A percentile compares a stretch with the other conserved stretches of the same genome.
phyloP scores from a whole-genome alignment of 306 rosid genomes.

The Senna tora region DNA sequence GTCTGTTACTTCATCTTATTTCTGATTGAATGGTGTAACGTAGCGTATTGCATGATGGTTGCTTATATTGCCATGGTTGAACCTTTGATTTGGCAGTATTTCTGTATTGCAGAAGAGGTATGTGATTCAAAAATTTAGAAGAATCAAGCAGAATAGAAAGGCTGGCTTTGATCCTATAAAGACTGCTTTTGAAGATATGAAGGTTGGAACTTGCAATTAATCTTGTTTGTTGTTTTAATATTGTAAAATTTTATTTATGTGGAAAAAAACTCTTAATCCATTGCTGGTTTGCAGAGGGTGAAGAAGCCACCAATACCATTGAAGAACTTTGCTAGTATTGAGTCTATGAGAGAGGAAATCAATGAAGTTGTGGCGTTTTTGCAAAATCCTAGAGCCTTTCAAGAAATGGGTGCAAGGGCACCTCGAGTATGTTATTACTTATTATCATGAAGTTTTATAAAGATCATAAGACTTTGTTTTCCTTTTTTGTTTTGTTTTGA shows the following conservation, averaged over 20 bases:
- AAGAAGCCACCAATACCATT: constrained; percentile 94
- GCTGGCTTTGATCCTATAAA: constrained; percentile 91
- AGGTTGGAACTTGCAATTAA: constrained; percentile 56
- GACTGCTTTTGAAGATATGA: constrained; percentile 87
- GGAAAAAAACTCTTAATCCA: constrained; percentile 38
- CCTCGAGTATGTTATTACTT: constrained; percentile 80
- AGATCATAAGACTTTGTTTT: constrained; percentile 14
- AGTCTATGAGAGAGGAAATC: constrained; percentile 95
- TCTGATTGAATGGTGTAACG: constrained; percentile 26
- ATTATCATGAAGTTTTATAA: constrained; percentile 20
- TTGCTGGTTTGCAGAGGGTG: constrained; percentile 79
- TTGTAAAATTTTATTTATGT: constrained; percentile 18
- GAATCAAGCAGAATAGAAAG: constrained; percentile 54
- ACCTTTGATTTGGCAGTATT: constrained; percentile 32
- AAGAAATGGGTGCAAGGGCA: constrained; percentile 97
- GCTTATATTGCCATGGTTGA: constrained; percentile 18
- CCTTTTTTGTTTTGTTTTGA: not conserved
- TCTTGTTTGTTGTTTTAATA: constrained; percentile 13
- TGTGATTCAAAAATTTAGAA: constrained; percentile 48
- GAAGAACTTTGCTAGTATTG: constrained; percentile 84
- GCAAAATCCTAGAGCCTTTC: constrained; percentile 86
- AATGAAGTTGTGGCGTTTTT: constrained; percentile 93
- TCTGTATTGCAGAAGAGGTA: constrained; percentile 66
- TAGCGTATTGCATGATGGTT: constrained; percentile 4
- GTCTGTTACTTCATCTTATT: constrained; percentile 25